phyloP scores from a whole-genome alignment of 345 rosid species.

The Lepidium africanum region DNA sequence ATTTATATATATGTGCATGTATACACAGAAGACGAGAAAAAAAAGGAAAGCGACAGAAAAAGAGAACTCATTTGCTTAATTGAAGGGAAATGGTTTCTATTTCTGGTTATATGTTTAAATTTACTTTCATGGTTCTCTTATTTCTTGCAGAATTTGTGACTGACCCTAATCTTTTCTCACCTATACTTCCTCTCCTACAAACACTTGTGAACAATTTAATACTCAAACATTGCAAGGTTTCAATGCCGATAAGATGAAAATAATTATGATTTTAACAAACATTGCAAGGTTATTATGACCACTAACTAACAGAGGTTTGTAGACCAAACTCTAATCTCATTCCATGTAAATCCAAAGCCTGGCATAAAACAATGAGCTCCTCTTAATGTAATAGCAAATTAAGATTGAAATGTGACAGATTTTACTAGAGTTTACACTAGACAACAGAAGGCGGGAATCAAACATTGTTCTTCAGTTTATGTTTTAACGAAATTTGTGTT shows the following conservation, averaged over 20 bases:
- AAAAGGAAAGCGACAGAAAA: not conserved
- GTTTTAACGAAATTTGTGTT: not conserved
- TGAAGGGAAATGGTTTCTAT: slow-evolving; percentile 23
- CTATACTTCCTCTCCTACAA: slow-evolving; percentile 30
- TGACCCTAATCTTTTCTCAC: slow-evolving; percentile 22
- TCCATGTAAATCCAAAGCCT: not conserved
- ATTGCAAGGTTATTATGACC: not conserved
- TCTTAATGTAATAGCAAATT: not conserved
- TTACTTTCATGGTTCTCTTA: slow-evolving; percentile 18
- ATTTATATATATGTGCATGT: not conserved
- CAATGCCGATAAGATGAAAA: not conserved
- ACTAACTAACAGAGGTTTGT: not conserved
- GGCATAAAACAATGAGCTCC: not conserved
- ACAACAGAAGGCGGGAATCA: not conserved
- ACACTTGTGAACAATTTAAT: slow-evolving; percentile 20
- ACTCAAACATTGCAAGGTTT: slow-evolving; percentile 8
- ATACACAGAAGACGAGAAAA: not conserved
- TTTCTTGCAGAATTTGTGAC: slow-evolving; percentile 13
- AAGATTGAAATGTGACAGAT: not conserved
- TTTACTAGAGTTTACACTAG: not conserved
- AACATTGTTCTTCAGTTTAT: not conserved
- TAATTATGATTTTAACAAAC: not conserved
- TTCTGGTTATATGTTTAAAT: not conserved
- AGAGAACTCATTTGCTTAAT: slow-evolving; percentile 20
- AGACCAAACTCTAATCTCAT: slow-evolving; percentile 4